Percentiles rank a stretch among this genome's conserved stretches.
These are phyloP conservation scores for Moesziomyces antarcticus DNA, from an alignment of 1,284 basidiomycete species.

Conservation along the genomic window DNA sequence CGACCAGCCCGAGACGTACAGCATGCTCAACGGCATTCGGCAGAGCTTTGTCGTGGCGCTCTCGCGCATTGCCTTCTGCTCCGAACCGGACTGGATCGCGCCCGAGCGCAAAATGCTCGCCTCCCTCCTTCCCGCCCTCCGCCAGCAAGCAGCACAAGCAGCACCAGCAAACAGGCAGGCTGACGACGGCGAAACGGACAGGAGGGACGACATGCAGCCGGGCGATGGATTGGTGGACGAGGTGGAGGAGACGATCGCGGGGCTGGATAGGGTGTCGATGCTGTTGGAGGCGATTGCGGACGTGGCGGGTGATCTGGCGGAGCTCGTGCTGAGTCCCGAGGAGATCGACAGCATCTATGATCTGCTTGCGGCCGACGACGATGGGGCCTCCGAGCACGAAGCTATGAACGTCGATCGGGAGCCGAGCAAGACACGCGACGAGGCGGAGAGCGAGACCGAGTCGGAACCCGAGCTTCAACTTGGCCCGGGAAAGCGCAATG, in stretches of 20 bases:
- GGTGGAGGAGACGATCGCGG: constrained; percentile 14
- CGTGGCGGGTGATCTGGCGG: constrained; percentile 55
- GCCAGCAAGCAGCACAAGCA: neutral
- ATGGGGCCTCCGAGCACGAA: constrained; percentile 20
- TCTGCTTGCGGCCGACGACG: constrained; percentile 38
- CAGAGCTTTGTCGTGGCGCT: constrained; percentile 58
- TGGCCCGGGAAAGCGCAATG: neutral
- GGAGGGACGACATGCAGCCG: constrained; percentile 6
- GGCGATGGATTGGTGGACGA: constrained; percentile 6
- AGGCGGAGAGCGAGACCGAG: constrained; percentile 30
- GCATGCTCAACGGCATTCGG: constrained; percentile 59
- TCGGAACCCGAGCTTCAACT: constrained; percentile 33
- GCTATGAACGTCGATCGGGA: constrained; percentile 21
- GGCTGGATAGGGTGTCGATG: constrained; percentile 28
- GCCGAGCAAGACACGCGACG: neutral
- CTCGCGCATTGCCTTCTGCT: constrained; percentile 53
- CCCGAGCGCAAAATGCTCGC: constrained; percentile 24
- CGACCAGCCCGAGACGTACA: constrained; percentile 49
- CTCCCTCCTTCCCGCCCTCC: constrained; percentile 12
- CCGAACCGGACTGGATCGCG: constrained; percentile 58
- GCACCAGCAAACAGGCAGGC: neutral
- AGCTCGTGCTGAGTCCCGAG: constrained; percentile 57
- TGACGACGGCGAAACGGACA: constrained; percentile 1
- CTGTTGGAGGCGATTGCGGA: constrained; percentile 52
- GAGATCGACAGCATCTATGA: constrained; percentile 60